Evolutionary conservation across 176 grass and related monocot species (phyloP).

Genomic region (Stipa capillata): DNA sequence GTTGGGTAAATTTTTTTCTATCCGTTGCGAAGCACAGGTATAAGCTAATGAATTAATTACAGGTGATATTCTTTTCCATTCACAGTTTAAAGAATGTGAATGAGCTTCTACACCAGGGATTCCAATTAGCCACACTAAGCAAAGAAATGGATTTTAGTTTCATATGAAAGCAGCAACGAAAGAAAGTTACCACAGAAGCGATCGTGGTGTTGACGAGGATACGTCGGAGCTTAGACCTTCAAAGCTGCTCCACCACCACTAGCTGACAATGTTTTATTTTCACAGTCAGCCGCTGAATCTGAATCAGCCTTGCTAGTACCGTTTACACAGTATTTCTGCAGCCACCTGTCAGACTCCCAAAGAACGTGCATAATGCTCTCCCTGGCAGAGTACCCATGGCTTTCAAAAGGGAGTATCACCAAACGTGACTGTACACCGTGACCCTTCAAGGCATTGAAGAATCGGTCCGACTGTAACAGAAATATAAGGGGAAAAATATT

Average conservation of each 20-base stretch:
- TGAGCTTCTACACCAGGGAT: not conserved
- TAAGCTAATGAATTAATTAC: not conserved
- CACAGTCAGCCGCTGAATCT: slow-evolving; percentile 28
- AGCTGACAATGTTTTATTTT: slow-evolving; percentile 56
- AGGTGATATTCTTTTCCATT: not conserved
- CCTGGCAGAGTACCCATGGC: slow-evolving; percentile 90
- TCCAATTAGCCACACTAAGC: not conserved
- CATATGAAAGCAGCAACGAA: slow-evolving; percentile 6
- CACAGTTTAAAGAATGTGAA: not conserved
- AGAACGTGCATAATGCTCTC: slow-evolving; percentile 99
- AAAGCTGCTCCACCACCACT: slow-evolving; percentile 36
- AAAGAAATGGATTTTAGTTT: not conserved
- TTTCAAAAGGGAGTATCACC: slow-evolving; percentile 95
- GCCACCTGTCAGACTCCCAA: slow-evolving; percentile 96
- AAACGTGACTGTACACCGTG: slow-evolving; percentile 84
- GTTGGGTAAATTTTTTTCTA: too few species aligned
- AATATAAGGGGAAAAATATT: not conserved
- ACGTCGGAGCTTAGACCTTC: slow-evolving; percentile 49
- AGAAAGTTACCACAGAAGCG: slow-evolving; percentile 70
- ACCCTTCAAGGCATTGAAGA: slow-evolving; percentile 99
- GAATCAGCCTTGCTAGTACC: slow-evolving; percentile 35
- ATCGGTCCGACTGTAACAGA: slow-evolving; percentile 81
- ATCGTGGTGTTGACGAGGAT: slow-evolving; percentile 35
- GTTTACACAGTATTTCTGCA: slow-evolving; percentile 74
- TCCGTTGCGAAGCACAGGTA: too few species aligned